phyloP scores from a whole-genome alignment of 2,329 filamentous ascomycete genomes.

The Chalaropsis ovoidea region DNA sequence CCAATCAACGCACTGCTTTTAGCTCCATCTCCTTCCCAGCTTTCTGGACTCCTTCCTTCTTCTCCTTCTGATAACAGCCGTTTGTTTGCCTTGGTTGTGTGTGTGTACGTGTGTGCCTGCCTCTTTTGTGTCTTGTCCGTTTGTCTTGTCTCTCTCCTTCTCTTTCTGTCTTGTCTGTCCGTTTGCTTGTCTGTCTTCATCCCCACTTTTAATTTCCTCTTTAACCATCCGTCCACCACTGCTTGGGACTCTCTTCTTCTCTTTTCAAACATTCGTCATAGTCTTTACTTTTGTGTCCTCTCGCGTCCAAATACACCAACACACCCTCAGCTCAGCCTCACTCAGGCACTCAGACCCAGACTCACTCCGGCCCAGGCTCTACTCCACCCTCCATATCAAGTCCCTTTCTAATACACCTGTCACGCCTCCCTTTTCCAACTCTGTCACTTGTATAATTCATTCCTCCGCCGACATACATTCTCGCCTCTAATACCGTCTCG shows the following conservation, averaged over 20 bases:
- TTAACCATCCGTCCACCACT: constrained; percentile 8
- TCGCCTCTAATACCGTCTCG: neutral
- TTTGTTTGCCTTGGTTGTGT: neutral
- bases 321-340: neutral
- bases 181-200: neutral
- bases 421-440: neutral
- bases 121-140: neutral
- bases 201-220: constrained; percentile 17
- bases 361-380: too few relatives aligned
- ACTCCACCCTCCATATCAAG: too few relatives aligned
- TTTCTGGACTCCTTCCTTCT: neutral
- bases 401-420: neutral
- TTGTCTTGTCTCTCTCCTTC: neutral
- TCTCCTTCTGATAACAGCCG: neutral
- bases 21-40: neutral
- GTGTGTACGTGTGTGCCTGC: neutral
- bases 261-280: neutral
- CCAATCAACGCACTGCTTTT: constrained; percentile 2
- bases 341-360: too few relatives aligned
- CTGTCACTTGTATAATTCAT: neutral
- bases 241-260: constrained; percentile 3
- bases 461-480: neutral
- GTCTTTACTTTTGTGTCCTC: too few relatives aligned
- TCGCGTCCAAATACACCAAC: neutral
- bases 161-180: neutral